Conservation (phyloP, 1,284 basidiomycete species). For the Exobasidium cylindrosporum region DNA sequence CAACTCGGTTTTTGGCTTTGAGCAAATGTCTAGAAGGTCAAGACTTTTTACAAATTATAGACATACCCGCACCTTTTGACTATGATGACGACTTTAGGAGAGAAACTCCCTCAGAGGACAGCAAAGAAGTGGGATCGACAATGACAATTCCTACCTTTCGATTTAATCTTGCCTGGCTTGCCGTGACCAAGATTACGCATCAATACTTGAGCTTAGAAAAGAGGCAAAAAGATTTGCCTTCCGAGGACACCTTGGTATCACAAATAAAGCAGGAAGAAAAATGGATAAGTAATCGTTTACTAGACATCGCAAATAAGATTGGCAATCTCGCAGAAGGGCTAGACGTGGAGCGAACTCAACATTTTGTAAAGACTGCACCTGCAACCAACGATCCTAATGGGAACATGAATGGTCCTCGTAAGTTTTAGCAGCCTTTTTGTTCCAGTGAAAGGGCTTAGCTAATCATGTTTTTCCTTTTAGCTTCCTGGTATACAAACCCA, state of each 20-base stretch:
- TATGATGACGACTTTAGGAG: background rate
- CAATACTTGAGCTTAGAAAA: constrained; percentile 67
- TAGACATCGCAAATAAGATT: constrained; percentile 68
- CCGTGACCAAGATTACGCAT: constrained; percentile 82
- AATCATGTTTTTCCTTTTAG: constrained; percentile 56
- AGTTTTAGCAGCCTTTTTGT: constrained; percentile 7
- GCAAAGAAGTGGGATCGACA: background rate
- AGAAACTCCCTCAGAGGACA: background rate
- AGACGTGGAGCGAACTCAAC: constrained; percentile 28
- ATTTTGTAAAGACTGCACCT: constrained; percentile 42
- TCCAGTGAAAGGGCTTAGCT: too few species aligned
- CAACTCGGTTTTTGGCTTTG: constrained; percentile 81
- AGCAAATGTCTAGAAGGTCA: constrained; percentile 84
- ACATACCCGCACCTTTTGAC: constrained; percentile 60
- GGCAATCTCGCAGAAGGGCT: constrained; percentile 16
- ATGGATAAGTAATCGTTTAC: constrained; percentile 57
- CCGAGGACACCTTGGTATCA: constrained; percentile 41
- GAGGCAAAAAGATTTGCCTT: constrained; percentile 61
- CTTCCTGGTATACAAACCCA: constrained; percentile 78
- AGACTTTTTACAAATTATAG: constrained; percentile 82
- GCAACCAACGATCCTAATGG: constrained; percentile 59
- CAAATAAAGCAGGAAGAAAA: constrained; percentile 43
- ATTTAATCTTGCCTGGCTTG: constrained; percentile 85
- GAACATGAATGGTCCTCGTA: constrained; percentile 31
- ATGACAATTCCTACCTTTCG: constrained; percentile 50